Percentiles rank a stretch among this genome's conserved stretches.
phyloP scores from a whole-genome alignment of 2,329 filamentous ascomycete genomes.

The Fusarium tanahbumbuense region DNA sequence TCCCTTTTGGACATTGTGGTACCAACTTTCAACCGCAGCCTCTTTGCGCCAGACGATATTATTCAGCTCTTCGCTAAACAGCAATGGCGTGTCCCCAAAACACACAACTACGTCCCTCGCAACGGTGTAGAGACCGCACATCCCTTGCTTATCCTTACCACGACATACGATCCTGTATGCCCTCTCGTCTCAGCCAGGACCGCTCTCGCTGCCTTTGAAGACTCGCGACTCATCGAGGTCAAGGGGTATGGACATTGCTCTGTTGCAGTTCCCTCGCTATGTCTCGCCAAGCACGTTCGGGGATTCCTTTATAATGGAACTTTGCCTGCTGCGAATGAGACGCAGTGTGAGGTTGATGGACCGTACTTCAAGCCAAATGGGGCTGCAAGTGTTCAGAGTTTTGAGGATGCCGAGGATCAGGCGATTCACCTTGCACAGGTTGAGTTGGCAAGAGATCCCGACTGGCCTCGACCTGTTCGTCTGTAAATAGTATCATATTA shows the following conservation, averaged over 20 bases:
- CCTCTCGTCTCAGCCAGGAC: constrained; percentile 54
- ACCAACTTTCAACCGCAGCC: constrained; percentile 49
- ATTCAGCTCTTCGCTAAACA: constrained; percentile 50
- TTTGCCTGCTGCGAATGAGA: constrained; percentile 49
- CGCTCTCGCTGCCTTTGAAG: constrained; percentile 52
- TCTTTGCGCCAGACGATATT: constrained; percentile 47
- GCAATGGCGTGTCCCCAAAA: constrained; percentile 47
- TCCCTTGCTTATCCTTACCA: constrained; percentile 50
- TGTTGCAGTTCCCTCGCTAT: constrained; percentile 52
- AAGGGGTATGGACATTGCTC: constrained; percentile 59
- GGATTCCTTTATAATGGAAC: constrained; percentile 54
- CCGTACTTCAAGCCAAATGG: constrained; percentile 50
- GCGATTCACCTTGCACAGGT: constrained; percentile 38
- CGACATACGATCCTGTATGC: constrained; percentile 62
- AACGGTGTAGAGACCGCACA: constrained; percentile 50
- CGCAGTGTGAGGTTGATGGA: constrained; percentile 54
- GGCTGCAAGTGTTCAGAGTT: background rate
- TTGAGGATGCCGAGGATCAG: constrained; percentile 26
- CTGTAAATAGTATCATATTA: background rate
- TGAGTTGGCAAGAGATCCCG: constrained; percentile 25
- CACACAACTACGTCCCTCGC: constrained; percentile 45
- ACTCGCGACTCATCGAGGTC: constrained; percentile 55
- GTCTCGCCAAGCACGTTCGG: constrained; percentile 51
- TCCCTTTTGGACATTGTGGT: constrained; percentile 51
- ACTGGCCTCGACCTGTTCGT: constrained; percentile 21